A percentile compares a stretch with the other conserved stretches of the same genome.
These are phyloP conservation scores for Trichoderma guizhouense DNA, from an alignment of 2,329 filamentous ascomycete species.

Conservation along the genomic window DNA sequence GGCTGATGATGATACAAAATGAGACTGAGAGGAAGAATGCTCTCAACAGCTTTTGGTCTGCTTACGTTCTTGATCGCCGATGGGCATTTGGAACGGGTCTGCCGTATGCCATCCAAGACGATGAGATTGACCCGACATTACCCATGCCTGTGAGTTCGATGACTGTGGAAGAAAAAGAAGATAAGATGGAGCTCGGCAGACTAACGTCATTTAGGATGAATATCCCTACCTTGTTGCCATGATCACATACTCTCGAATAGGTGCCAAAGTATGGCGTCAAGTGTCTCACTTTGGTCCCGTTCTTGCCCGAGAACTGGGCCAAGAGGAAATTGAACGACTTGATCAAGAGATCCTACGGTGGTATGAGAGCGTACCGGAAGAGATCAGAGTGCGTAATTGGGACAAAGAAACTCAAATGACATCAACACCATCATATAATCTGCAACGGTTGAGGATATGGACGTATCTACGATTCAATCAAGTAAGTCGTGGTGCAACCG, in stretches of 20 bases:
- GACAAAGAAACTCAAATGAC: conserved; percentile 48
- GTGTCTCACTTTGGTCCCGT: conserved; percentile 65
- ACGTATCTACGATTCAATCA: conserved; percentile 86
- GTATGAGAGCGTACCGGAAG: conserved; percentile 71
- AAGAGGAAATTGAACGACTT: conserved; percentile 73
- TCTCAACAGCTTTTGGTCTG: conserved; percentile 77
- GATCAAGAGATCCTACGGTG: conserved; percentile 83
- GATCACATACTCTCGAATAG: conserved; percentile 79
- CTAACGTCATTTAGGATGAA: conserved; percentile 38
- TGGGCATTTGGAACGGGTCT: conserved; percentile 91
- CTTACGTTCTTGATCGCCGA: conserved; percentile 78
- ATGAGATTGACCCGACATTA: conserved; percentile 76
- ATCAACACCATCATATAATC: conserved; percentile 58
- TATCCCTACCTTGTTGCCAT: conserved; percentile 76
- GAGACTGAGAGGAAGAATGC: conserved; percentile 66
- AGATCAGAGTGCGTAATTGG: conserved; percentile 59
- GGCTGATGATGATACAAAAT: conserved; percentile 65
- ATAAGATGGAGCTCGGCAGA: neutral
- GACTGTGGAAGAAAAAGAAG: too few species aligned
- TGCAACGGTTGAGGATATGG: conserved; percentile 74
- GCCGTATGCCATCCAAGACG: conserved; percentile 80
- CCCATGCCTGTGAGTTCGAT: conserved; percentile 68
- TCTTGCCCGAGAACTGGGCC: conserved; percentile 61
- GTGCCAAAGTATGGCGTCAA: conserved; percentile 81
- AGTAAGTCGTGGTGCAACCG: conserved; percentile 29